Conservation (phyloP, 257 asterid genomes). For the Penstemon barbatus region DNA sequence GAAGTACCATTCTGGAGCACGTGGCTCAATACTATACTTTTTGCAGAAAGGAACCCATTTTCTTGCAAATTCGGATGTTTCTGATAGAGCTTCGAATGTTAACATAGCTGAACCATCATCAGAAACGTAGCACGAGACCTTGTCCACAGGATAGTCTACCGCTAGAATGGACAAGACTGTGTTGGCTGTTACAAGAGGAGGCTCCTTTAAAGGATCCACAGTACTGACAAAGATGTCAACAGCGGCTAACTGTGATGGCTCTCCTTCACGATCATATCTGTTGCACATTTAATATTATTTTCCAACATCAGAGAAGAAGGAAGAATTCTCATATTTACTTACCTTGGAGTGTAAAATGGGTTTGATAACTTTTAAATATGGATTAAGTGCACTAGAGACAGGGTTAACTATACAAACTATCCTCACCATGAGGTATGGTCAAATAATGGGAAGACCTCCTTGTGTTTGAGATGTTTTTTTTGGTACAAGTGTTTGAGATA, state of each 20-base stretch:
- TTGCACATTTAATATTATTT: slow-evolving; percentile 22
- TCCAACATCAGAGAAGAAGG: slow-evolving; percentile 26
- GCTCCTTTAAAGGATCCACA: slow-evolving; percentile 96
- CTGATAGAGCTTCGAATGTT: slow-evolving; percentile 84
- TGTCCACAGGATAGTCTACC: slow-evolving; percentile 96
- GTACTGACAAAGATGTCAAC: slow-evolving; percentile 99
- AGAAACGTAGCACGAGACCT: slow-evolving; percentile 95
- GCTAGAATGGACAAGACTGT: slow-evolving; percentile 91
- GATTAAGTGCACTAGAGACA: not conserved
- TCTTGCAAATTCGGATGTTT: slow-evolving; percentile 92
- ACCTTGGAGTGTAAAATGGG: slow-evolving; percentile 3
- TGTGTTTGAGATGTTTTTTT: no score
- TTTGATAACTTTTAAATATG: slow-evolving; percentile 16
- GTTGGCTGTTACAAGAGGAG: slow-evolving; percentile 96
- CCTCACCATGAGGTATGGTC: no score
- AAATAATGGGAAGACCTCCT: no score
- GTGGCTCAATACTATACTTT: slow-evolving; percentile 85
- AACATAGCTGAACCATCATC: slow-evolving; percentile 98
- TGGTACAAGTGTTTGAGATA: no score
- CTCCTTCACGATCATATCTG: slow-evolving; percentile 98
- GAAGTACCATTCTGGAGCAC: slow-evolving; percentile 99
- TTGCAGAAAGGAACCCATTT: slow-evolving; percentile 96
- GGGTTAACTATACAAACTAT: no score
- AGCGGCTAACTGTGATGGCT: slow-evolving; percentile 97
- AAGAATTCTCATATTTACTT: slow-evolving; percentile 3